These are phyloP conservation scores for Vicia faba DNA, from an alignment of 306 rosid species.

Conservation along the genomic window DNA sequence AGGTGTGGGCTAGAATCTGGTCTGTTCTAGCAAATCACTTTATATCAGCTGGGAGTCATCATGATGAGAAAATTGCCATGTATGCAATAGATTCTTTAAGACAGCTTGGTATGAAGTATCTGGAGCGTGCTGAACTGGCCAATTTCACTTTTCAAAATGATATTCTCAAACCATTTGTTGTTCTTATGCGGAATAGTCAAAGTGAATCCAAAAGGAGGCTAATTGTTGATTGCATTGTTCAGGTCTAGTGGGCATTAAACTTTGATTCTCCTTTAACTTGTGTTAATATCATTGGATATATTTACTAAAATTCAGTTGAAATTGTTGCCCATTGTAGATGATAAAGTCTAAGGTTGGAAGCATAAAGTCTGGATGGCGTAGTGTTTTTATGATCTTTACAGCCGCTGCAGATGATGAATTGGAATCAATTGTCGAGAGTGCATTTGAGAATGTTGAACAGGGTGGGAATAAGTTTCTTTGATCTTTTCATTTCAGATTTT, in stretches of 20 bases:
- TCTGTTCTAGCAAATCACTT: constrained; percentile 94
- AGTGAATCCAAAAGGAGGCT: constrained; percentile 90
- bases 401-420: constrained; percentile 99
- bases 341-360: constrained; percentile 97
- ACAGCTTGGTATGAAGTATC: constrained; percentile 97
- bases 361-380: constrained; percentile 98
- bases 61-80: constrained; percentile 93
- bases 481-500: constrained; percentile 30
- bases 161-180: constrained; percentile 97
- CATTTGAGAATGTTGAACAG: constrained; percentile 99
- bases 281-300: constrained; percentile 26
- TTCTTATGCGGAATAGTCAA: constrained; percentile 97
- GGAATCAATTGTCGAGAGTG: constrained; percentile 96
- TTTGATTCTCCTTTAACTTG: constrained; percentile 25
- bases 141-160: constrained; percentile 98
- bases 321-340: constrained; percentile 65
- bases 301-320: constrained; percentile 36
- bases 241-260: constrained; percentile 51
- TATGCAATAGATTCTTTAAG: constrained; percentile 96
- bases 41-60: constrained; percentile 97
- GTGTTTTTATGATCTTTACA: constrained; percentile 97
- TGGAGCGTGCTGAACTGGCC: constrained; percentile 96
- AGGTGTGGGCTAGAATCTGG: constrained; percentile 99
- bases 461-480: constrained; percentile 55
- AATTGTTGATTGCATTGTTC: constrained; percentile 98